phyloP scores from a whole-genome alignment of 2,329 filamentous ascomycete species.

The Ceratocystiopsis minuta region DNA sequence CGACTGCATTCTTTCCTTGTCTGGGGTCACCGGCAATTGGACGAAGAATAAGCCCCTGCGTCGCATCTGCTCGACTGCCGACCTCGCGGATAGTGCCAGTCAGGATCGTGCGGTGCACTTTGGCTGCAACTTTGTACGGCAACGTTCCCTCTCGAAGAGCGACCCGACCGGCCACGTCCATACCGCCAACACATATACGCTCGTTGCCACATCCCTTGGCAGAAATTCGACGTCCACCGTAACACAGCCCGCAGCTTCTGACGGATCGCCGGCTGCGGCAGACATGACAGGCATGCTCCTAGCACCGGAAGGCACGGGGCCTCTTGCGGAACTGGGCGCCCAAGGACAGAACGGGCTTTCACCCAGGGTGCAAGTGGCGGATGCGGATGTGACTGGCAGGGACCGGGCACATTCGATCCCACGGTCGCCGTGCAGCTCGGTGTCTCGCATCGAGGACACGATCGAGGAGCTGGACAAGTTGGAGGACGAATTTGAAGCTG shows the following conservation, averaged over 20 bases:
- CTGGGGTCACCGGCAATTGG: slow-evolving; percentile 8
- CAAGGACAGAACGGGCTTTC: neutral
- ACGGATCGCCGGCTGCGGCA: neutral
- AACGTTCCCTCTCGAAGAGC: slow-evolving; percentile 14
- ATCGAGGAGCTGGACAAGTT: slow-evolving; percentile 43
- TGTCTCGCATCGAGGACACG: slow-evolving; percentile 40
- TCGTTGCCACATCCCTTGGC: slow-evolving; percentile 23
- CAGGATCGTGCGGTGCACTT: slow-evolving; percentile 20
- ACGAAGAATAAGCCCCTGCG: slow-evolving; percentile 1
- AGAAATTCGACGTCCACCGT: too few species aligned
- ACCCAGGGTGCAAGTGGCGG: neutral
- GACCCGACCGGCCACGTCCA: slow-evolving; percentile 9
- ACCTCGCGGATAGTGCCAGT: slow-evolving; percentile 1
- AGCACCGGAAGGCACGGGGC: neutral
- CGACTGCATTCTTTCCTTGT: slow-evolving; percentile 28
- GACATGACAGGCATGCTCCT: neutral
- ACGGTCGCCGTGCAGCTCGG: slow-evolving; percentile 6
- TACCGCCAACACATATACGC: slow-evolving; percentile 23
- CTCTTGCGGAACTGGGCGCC: neutral
- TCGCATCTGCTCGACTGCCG: slow-evolving; percentile 3
- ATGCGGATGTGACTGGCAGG: neutral
- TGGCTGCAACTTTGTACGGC: slow-evolving; percentile 34
- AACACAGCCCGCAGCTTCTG: too few species aligned
- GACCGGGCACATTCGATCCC: slow-evolving; percentile 3
- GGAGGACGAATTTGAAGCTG: slow-evolving; percentile 41